Percentiles rank a stretch among this genome's conserved stretches.
Conservation (phyloP, 164 flowering plant species). For the Stephania yunnanensis region DNA sequence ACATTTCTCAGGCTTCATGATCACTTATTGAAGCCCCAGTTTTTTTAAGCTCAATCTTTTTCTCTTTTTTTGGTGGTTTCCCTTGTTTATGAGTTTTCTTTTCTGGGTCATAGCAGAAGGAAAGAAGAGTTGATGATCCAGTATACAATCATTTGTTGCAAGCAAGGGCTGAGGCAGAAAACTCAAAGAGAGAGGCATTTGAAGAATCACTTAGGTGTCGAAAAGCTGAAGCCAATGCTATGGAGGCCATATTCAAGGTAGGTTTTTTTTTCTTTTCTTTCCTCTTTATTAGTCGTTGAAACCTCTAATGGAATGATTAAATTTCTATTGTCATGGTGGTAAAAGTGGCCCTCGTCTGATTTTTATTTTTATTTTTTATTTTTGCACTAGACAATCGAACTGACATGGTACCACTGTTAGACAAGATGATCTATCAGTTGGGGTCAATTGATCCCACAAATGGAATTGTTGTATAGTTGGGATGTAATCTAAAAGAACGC, state of each 20-base stretch:
- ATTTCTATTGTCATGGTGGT: too few relatives aligned
- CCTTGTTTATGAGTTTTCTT: neutral
- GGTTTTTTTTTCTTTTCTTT: neutral
- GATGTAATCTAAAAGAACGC: neutral
- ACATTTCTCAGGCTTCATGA: neutral
- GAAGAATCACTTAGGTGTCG: constrained; percentile 54
- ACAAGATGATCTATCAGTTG: neutral
- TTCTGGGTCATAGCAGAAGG: constrained; percentile 33
- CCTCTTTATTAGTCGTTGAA: neutral
- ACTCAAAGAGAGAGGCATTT: constrained; percentile 40
- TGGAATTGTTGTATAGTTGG: neutral
- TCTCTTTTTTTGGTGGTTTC: neutral
- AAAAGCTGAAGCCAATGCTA: constrained; percentile 59
- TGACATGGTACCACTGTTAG: neutral
- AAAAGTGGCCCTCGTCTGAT: too few relatives aligned
- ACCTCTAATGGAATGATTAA: neutral
- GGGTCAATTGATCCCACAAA: neutral
- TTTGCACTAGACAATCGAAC: neutral
- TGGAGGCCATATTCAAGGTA: constrained; percentile 58
- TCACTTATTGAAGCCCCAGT: neutral
- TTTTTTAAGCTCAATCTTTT: neutral
- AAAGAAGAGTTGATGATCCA: constrained; percentile 23
- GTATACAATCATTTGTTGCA: constrained; percentile 43
- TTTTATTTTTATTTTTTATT: too few relatives aligned
- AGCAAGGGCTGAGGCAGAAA: constrained; percentile 47